Base-by-base conservation (phyloP, 805 yeast species). In the Lipomyces spencermartinsiae region DNA sequence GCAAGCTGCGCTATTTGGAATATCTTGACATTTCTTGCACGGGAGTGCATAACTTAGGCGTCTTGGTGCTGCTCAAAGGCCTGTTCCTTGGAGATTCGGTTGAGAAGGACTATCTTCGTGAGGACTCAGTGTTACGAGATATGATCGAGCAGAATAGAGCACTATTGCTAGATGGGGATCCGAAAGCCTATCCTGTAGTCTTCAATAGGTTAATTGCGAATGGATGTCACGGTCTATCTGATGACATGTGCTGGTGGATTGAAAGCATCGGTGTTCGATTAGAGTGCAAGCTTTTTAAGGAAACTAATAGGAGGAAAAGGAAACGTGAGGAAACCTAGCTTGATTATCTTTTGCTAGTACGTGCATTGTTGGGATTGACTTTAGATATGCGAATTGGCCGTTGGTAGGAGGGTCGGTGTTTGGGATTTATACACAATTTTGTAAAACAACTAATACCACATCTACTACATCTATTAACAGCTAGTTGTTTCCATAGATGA, bases 11-110 rank as follows among this genome's bases (percentile, higher is more conserved):
- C 9, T 16, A 29, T 12, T 29, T 58, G 49, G 61, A 58, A 25
- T 58, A 37, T 16, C 61, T 58, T 58, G 61, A 58, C 29, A 43
- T 58, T 12, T 58, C 61, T 3, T 35, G 53, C 19, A 58, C 61
- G n/a, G 19, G 29, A 14, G 49, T 64, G 4, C 22, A 35, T n/a
- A 58, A 64, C 34, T 9, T 19, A 9, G 67, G 67, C 14, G 34
- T 64, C 33, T 55, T 46, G n/a, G 12, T 64, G 58, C 25, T 63
- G 34, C 39, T 58, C n/a, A 31, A 31, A 5, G 56, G 56, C 31
- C 34, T 31, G 56, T 53, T 31, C 56, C 34, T 31, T 4, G 34
- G 22, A 16, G 19, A 16, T 43, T n/a, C 49, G 34, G 56, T 9
- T 53, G 29, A 25, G 8, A 10, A n/a, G 56, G 29, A 31, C n/a